These are phyloP conservation scores for Paecilomyces dactylethromorphus DNA, from an alignment of 2,329 filamentous ascomycete genomes.

Conservation along the genomic window DNA sequence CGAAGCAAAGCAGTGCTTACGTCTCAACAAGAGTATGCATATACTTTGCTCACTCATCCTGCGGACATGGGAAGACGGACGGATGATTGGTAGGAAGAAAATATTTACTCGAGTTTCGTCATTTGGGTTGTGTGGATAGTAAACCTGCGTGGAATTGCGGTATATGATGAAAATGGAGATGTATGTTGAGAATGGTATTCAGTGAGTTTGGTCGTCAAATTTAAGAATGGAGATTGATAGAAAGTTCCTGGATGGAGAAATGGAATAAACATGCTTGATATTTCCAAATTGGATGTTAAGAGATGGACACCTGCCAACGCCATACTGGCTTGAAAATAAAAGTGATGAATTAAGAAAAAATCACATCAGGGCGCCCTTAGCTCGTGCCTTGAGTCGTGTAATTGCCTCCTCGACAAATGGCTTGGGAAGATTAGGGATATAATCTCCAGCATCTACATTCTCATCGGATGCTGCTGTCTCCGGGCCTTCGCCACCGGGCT, in stretches of 20 bases:
- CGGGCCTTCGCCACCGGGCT: conserved; percentile 4
- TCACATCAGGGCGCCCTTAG: conserved; percentile 11
- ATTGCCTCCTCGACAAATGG: conserved; percentile 37
- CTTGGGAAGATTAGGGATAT: conserved; percentile 37
- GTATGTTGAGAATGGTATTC: background rate
- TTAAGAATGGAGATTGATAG: background rate
- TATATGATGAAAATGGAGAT: background rate
- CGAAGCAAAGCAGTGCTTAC: conserved; percentile 19
- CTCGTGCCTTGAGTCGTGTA: conserved; percentile 29
- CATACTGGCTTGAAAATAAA: background rate
- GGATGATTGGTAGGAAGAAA: conserved; percentile 13
- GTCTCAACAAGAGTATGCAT: conserved; percentile 29
- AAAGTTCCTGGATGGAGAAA: background rate
- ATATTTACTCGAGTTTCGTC: conserved; percentile 28
- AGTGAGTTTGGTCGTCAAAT: background rate
- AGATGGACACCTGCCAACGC: background rate
- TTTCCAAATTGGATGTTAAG: background rate
- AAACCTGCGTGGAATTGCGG: background rate
- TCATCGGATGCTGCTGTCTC: conserved; percentile 7
- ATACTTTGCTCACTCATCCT: conserved; percentile 1
- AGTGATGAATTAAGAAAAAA: background rate
- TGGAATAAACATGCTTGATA: background rate
- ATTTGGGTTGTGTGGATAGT: conserved; percentile 14
- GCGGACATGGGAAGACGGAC: background rate
- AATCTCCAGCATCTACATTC: conserved; percentile 20